Evolutionary conservation across 108 stramenopile genomes (phyloP).

Genomic region (Conticribra guillardii): DNA sequence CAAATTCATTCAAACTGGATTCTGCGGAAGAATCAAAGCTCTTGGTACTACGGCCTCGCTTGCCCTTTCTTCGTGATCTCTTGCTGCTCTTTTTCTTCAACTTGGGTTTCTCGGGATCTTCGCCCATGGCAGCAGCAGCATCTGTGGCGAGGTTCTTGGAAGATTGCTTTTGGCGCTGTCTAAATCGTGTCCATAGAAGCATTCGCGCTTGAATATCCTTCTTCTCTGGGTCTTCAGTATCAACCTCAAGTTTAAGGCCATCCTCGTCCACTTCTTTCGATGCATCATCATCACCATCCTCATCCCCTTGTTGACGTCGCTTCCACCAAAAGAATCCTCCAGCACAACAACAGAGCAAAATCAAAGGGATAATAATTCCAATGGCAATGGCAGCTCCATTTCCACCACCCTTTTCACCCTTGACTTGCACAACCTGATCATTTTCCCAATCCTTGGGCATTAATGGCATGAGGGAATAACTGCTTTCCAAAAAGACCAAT

Average conservation of each 20-base stretch:
- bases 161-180: not conserved
- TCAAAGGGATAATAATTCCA: not conserved
- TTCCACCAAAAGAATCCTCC: not conserved
- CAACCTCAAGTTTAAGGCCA: too few relatives aligned
- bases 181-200: not conserved
- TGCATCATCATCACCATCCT: not conserved
- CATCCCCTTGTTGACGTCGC: not conserved
- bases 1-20: too few relatives aligned
- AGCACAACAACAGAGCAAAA: not conserved
- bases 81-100: too few relatives aligned
- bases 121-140: too few relatives aligned
- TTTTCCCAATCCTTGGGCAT: not conserved
- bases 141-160: not conserved
- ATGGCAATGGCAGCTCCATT: not conserved
- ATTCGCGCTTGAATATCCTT: not conserved
- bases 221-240: too few relatives aligned
- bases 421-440: too few relatives aligned
- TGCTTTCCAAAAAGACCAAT: constrained; percentile 33
- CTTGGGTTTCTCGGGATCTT: too few relatives aligned
- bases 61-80: too few relatives aligned
- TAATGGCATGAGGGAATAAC: constrained; percentile 33
- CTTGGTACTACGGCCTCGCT: too few relatives aligned
- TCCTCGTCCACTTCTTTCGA: too few relatives aligned
- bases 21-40: too few relatives aligned
- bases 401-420: not conserved